Percentiles rank a stretch among this genome's conserved stretches.
Evolutionary conservation across 2,329 filamentous ascomycete species (phyloP).

Genomic region (Aspergillus felis): DNA sequence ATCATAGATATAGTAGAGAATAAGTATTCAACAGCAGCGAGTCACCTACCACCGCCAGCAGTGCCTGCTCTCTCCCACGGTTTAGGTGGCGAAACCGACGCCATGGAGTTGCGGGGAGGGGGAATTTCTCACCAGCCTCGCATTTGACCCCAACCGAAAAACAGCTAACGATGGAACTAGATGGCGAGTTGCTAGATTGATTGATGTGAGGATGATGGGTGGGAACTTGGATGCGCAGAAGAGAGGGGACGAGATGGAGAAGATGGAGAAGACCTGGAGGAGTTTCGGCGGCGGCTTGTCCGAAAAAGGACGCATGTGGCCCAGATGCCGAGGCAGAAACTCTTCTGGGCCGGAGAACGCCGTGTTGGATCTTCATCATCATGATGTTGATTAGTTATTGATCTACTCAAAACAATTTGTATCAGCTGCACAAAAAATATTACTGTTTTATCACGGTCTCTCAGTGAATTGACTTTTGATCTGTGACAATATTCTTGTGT

Average conservation of each 20-base stretch:
- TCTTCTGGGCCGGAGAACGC: conserved; percentile 2
- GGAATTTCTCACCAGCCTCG: conserved; percentile 21
- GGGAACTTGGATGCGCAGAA: conserved; percentile 1
- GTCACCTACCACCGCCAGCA: conserved; percentile 50
- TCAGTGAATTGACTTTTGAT: neutral
- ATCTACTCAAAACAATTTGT: neutral
- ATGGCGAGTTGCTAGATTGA: neutral
- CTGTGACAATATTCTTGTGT: neutral
- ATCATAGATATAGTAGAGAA: neutral
- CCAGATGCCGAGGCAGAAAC: conserved; percentile 16
- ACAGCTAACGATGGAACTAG: conserved; percentile 1
- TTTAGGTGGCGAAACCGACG: conserved; percentile 79
- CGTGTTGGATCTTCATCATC: neutral
- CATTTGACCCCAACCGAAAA: conserved; percentile 20
- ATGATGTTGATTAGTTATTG: neutral
- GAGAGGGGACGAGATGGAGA: conserved; percentile 8
- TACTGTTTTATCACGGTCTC: neutral
- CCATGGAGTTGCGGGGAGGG: conserved; percentile 42
- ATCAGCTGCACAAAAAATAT: neutral
- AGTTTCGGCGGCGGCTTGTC: too few species aligned
- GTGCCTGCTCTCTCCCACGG: conserved; percentile 85
- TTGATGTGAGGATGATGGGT: neutral
- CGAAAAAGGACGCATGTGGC: too few species aligned
- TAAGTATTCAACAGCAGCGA: conserved; percentile 5
- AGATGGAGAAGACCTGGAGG: conserved; percentile 3